A percentile compares a stretch with the other conserved stretches of the same genome.
These are phyloP conservation scores for Batrachochytrium dendrobatidis DNA, from an alignment of 371 early-diverging fungal species.

Conservation along the genomic window DNA sequence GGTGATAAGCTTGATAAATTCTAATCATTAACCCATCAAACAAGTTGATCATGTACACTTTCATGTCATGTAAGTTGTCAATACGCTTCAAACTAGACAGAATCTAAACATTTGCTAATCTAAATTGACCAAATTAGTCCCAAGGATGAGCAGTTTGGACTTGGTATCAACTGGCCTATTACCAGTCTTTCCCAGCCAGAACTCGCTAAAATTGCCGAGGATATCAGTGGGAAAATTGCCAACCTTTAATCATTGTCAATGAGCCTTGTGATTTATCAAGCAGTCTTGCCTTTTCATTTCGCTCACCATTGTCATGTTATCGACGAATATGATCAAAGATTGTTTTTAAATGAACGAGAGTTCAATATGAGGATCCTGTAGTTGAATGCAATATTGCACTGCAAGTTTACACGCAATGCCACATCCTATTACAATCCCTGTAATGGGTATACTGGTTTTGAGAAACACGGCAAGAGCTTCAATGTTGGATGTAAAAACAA, in stretches of 20 bases:
- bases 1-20: too few species aligned
- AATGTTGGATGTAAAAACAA: constrained; percentile 76
- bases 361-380: not conserved
- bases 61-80: constrained; percentile 64
- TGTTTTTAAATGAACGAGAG: not conserved
- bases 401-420: not conserved
- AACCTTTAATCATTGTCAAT: constrained; percentile 3
- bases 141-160: constrained; percentile 31
- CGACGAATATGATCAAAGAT: too few species aligned
- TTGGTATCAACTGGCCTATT: constrained; percentile 57
- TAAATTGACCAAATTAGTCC: not conserved
- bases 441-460: not conserved
- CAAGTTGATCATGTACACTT: constrained; percentile 82
- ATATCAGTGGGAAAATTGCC: constrained; percentile 7
- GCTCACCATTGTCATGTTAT: too few species aligned
- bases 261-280: too few species aligned
- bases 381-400: not conserved
- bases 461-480: constrained; percentile 50
- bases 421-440: not conserved
- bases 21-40: too few species aligned
- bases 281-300: too few species aligned
- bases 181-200: constrained; percentile 28
- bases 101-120: not conserved
- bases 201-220: constrained; percentile 25
- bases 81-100: not conserved